phyloP scores from a whole-genome alignment of 257 asterid species.

The Forsythia suspensa region DNA sequence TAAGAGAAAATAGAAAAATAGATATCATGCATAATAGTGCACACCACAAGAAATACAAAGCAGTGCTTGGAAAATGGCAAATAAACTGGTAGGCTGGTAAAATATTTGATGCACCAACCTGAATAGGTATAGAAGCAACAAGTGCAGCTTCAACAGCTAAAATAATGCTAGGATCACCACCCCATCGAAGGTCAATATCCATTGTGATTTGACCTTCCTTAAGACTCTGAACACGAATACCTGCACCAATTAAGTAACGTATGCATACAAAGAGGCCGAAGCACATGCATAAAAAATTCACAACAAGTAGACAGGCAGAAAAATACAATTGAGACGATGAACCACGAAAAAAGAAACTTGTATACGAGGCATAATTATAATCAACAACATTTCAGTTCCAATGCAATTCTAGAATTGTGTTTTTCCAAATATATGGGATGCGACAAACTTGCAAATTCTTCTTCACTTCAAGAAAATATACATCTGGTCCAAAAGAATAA shows the following conservation, averaged over 20 bases:
- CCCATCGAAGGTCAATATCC: slow-evolving; percentile 98
- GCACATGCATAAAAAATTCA: slow-evolving; percentile 10
- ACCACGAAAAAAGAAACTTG: not conserved
- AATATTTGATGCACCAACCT: slow-evolving; percentile 47
- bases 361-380: slow-evolving; percentile 9
- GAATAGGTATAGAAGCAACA: slow-evolving; percentile 97
- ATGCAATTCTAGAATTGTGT: not conserved
- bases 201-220: slow-evolving; percentile 96
- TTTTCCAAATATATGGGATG: not conserved
- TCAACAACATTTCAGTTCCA: slow-evolving; percentile 1
- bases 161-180: slow-evolving; percentile 95
- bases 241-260: slow-evolving; percentile 44
- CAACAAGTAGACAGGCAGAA: not conserved
- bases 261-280: slow-evolving; percentile 14
- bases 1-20: not conserved
- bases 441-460: slow-evolving; percentile 3
- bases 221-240: slow-evolving; percentile 97
- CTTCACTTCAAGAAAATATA: not conserved
- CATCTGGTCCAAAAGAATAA: too few species aligned
- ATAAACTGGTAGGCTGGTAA: slow-evolving; percentile 8
- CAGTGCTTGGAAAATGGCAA: slow-evolving; percentile 3
- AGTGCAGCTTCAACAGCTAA: slow-evolving; percentile 93
- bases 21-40: not conserved
- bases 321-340: not conserved
- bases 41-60: not conserved